Percentiles rank a stretch among this genome's conserved stretches.
These are phyloP conservation scores for Parasitella parasitica DNA, from an alignment of 371 early-diverging fungal genomes.

Conservation along the genomic window DNA sequence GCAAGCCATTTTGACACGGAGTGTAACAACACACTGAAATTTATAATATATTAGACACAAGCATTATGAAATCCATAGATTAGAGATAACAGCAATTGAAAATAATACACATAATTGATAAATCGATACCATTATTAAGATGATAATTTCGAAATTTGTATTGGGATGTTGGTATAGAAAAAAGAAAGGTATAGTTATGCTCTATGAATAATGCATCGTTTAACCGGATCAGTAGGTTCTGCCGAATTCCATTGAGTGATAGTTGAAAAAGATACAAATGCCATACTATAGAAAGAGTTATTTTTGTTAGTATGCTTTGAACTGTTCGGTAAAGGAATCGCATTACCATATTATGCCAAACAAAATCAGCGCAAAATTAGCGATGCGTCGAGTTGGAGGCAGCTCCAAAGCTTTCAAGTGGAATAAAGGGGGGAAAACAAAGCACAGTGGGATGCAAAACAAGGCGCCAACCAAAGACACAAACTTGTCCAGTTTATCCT, in stretches of 20 bases:
- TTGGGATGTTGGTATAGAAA: not conserved
- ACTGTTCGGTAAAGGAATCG: too few relatives aligned
- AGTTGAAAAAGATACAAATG: slow-evolving; percentile 33
- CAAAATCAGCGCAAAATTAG: slow-evolving; percentile 57
- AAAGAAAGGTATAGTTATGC: slow-evolving; percentile 11
- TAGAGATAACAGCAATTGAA: too few relatives aligned
- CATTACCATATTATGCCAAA: slow-evolving; percentile 76
- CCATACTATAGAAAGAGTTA: slow-evolving; percentile 25
- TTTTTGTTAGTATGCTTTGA: too few relatives aligned
- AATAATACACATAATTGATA: too few relatives aligned
- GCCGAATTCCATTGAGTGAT: slow-evolving; percentile 46
- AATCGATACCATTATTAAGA: too few relatives aligned
- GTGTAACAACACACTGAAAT: too few relatives aligned
- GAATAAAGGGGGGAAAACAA: slow-evolving; percentile 84
- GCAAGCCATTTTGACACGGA: too few relatives aligned
- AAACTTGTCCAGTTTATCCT: slow-evolving; percentile 78
- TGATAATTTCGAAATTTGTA: too few relatives aligned
- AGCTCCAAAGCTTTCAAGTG: slow-evolving; percentile 66
- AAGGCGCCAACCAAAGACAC: slow-evolving; percentile 76
- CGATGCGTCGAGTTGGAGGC: slow-evolving; percentile 32
- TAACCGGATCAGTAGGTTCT: slow-evolving; percentile 42
- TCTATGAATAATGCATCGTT: slow-evolving; percentile 41
- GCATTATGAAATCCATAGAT: too few relatives aligned
- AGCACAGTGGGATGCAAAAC: slow-evolving; percentile 66
- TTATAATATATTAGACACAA: too few relatives aligned